Evolutionary conservation across 2,329 filamentous ascomycete genomes (phyloP).

Genomic region (Pseudogymnoascus sp.): DNA sequence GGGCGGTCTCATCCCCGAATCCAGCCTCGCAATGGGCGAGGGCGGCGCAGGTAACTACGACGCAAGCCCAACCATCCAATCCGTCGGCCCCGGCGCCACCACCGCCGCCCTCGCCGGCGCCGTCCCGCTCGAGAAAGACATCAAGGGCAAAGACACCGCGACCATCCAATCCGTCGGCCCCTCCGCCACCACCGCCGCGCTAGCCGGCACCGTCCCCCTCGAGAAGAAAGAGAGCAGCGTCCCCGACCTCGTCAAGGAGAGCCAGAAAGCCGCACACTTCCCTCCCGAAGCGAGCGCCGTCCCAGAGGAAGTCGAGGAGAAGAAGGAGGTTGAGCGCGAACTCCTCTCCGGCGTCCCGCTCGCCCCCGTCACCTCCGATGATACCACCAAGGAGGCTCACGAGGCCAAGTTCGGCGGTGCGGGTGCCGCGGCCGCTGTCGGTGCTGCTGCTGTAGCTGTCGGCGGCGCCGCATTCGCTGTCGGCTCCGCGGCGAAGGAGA

Average conservation of each 20-base stretch:
- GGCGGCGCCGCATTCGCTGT: conserved; percentile 37
- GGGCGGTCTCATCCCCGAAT: conserved; percentile 67
- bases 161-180: conserved; percentile 43
- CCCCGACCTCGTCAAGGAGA: conserved; percentile 61
- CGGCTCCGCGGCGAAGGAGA: conserved; percentile 27
- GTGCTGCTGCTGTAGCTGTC: conserved; percentile 35
- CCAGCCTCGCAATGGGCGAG: conserved; percentile 59
- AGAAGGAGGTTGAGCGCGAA: conserved; percentile 63
- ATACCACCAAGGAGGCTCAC: conserved; percentile 40
- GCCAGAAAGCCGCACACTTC: conserved; percentile 57
- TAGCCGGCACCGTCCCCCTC: conserved; percentile 37
- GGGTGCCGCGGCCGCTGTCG: conserved; percentile 37
- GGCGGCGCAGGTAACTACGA: conserved; percentile 41
- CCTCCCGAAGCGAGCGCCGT: conserved; percentile 62
- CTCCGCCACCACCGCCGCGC: conserved; percentile 33
- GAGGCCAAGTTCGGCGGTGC: conserved; percentile 30
- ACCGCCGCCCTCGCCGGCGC: conserved; percentile 36
- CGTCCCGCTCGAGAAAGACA: conserved; percentile 33
- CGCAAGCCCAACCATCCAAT: conserved; percentile 38
- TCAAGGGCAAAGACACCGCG: not conserved
- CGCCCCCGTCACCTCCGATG: conserved; percentile 50
- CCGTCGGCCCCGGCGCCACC: conserved; percentile 38
- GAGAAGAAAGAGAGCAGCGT: conserved; percentile 38
- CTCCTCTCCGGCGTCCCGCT: conserved; percentile 59
- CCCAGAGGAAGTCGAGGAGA: conserved; percentile 59